A percentile compares a stretch with the other conserved stretches of the same genome.
Conservation (phyloP, 257 asterid species). For the Solanum clarkiae region DNA sequence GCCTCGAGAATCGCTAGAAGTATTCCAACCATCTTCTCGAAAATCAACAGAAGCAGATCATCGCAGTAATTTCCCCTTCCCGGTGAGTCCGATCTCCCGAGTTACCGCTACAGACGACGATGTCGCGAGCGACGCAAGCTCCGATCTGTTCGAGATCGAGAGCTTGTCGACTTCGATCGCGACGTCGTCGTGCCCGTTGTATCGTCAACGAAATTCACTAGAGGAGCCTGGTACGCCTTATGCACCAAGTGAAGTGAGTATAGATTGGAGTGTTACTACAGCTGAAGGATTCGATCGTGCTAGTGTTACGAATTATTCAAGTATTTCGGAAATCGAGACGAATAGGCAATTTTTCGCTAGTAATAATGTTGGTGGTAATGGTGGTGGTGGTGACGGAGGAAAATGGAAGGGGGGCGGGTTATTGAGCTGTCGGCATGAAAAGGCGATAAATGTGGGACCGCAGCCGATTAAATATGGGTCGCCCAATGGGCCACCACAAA, state of each 20-base stretch:
- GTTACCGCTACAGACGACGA: constrained; percentile 42
- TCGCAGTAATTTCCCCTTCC: constrained; percentile 6
- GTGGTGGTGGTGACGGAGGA: constrained; percentile 1
- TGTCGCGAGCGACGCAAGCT: constrained; percentile 64
- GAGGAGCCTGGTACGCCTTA: constrained; percentile 79
- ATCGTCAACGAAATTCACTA: constrained; percentile 47
- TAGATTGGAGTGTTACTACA: constrained; percentile 90
- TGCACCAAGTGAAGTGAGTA: constrained; percentile 84
- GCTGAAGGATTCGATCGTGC: constrained; percentile 71
- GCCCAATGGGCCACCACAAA: background rate
- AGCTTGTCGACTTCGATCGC: constrained; percentile 71
- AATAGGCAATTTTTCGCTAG: constrained; percentile 10
- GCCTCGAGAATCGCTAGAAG: constrained; percentile 51
- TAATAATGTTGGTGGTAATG: background rate
- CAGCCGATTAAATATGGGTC: constrained; percentile 39
- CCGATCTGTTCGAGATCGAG: constrained; percentile 79
- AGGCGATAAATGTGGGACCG: constrained; percentile 78
- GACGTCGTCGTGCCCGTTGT: constrained; percentile 28
- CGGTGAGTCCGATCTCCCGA: constrained; percentile 40
- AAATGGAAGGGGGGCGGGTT: constrained; percentile 38
- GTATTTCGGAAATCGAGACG: constrained; percentile 39
- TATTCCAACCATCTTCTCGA: constrained; percentile 47
- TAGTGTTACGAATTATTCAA: constrained; percentile 46
- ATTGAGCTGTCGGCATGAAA: constrained; percentile 78
- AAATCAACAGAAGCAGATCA: constrained; percentile 10